Evolutionary conservation across 1,139 yeast species (phyloP).

Genomic region (Diutina mesorugosa): DNA sequence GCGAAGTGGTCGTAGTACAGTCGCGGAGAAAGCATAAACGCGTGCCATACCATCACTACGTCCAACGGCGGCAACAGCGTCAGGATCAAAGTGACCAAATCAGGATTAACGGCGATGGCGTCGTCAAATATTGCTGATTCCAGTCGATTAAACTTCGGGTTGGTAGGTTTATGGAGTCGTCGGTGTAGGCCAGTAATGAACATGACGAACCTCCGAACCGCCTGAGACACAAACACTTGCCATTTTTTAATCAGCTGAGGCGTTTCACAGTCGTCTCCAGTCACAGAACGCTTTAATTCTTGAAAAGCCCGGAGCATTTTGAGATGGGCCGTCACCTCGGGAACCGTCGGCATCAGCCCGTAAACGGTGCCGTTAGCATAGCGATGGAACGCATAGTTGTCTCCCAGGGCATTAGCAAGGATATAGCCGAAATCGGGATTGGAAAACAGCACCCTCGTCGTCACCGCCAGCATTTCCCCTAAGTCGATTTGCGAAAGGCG

Average conservation of each 20-base stretch:
- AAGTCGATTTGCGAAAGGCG: too few species aligned
- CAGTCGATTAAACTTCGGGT: background rate
- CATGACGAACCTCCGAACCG: slow-evolving; percentile 17
- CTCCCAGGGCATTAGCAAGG: background rate
- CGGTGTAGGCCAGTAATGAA: slow-evolving; percentile 13
- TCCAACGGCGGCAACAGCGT: slow-evolving; percentile 21
- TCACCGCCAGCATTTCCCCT: background rate
- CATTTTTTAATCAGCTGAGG: slow-evolving; percentile 11
- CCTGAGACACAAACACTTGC: slow-evolving; percentile 16
- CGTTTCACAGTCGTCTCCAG: background rate
- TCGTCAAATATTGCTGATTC: background rate
- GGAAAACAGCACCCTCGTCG: slow-evolving; percentile 1
- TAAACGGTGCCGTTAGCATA: background rate
- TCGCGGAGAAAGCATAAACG: slow-evolving; percentile 17
- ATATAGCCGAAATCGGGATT: background rate
- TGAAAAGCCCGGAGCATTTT: background rate
- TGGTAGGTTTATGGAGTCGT: background rate
- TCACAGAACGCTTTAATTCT: background rate
- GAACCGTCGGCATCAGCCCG: slow-evolving; percentile 1
- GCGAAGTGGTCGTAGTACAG: slow-evolving; percentile 16
- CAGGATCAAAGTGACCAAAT: background rate
- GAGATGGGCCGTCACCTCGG: slow-evolving; percentile 1
- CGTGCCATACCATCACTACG: slow-evolving; percentile 29
- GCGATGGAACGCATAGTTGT: background rate
- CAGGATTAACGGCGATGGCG: slow-evolving; percentile 1